Evolutionary conservation across 805 yeast species (phyloP), one percentile per base, ranked within the genome.

Genomic region (Spathaspora arborariae): DNA sequence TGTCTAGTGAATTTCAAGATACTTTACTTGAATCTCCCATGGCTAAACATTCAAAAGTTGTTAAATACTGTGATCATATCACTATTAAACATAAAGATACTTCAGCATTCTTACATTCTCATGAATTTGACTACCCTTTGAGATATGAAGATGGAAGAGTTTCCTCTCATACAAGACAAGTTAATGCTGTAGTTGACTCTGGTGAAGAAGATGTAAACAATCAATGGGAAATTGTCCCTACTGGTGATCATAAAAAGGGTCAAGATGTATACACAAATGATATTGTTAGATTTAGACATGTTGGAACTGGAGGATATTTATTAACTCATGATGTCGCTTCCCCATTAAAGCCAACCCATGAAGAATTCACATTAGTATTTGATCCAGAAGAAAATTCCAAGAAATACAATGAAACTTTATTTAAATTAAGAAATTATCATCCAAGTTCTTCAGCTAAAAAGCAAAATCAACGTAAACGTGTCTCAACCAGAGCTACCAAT

Each of bases 271-370:
- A 58, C 52, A 82, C 88, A 51, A 86, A 88, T 53, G 94, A 88
- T 58, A 65, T 77, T 16, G 72, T 94, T 47, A 85, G 97, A 67
- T 72, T 94, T 47, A 81, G 78, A 64, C 99, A 94, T 60, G 78
- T 85, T 43, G 81, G 75, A 24, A 90, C 98, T 1, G 79, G 88
- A 45, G 86, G 96, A 9, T 85, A 70, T 56, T 70, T 94, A 54
- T 76, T 89, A 58, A 80, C 98, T 18, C 99, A 94, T 62, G 97
- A 92, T 63, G 97, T 94, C 46, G 97, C 97, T 1, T 94, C 98
- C 2, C 98, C 99, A 22, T 73, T 84, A 51, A 85, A 69, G 59
- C 85, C 97, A 47, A 87, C 96, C n/a, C 87, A 91, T 59, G 96
- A 90, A 68, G 99, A 94, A 70, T 86, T 94, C 57, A 85, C 94